A percentile compares a stretch with the other conserved stretches of the same genome.
Conservation (phyloP, 2,329 filamentous ascomycete species). For the Penicillium digitatum region DNA sequence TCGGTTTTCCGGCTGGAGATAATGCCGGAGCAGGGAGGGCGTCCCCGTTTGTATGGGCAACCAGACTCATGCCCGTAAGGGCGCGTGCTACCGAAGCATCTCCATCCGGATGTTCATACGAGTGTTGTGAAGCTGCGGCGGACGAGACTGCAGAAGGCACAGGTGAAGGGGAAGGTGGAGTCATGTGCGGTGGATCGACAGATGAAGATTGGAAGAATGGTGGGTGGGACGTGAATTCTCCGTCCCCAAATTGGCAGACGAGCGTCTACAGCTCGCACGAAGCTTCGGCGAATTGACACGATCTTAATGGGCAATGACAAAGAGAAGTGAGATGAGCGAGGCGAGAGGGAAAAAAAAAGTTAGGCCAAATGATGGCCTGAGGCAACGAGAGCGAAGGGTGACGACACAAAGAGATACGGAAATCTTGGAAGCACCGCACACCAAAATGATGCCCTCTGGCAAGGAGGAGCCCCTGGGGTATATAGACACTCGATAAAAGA, state of each 20-base stretch:
- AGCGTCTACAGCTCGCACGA: constrained; percentile 5
- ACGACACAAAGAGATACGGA: constrained; percentile 12
- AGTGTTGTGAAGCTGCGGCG: constrained; percentile 39
- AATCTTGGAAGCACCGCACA: neutral
- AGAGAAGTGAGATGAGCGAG: constrained; percentile 8
- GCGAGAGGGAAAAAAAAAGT: constrained; percentile 9
- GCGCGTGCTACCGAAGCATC: constrained; percentile 43
- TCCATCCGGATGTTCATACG: constrained; percentile 37
- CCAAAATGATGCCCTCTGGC: neutral
- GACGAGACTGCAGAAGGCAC: constrained; percentile 45
- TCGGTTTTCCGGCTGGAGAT: constrained; percentile 31
- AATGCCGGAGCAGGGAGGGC: constrained; percentile 26
- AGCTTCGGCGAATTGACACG: neutral
- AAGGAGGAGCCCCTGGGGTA: constrained; percentile 1
- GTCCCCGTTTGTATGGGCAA: constrained; percentile 34
- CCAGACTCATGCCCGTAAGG: constrained; percentile 43
- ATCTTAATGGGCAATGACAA: constrained; percentile 4
- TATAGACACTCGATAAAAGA: constrained; percentile 1
- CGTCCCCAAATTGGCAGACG: constrained; percentile 18
- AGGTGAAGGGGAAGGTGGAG: constrained; percentile 41
- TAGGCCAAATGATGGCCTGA: constrained; percentile 16
- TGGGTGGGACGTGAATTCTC: constrained; percentile 16
- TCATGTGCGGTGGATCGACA: constrained; percentile 37
- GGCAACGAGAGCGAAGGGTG: constrained; percentile 14
- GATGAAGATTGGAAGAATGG: constrained; percentile 13